A percentile compares a stretch with the other conserved stretches of the same genome.
Conservation (phyloP, 1,284 basidiomycete genomes). For the Heterobasidion irregulare region DNA sequence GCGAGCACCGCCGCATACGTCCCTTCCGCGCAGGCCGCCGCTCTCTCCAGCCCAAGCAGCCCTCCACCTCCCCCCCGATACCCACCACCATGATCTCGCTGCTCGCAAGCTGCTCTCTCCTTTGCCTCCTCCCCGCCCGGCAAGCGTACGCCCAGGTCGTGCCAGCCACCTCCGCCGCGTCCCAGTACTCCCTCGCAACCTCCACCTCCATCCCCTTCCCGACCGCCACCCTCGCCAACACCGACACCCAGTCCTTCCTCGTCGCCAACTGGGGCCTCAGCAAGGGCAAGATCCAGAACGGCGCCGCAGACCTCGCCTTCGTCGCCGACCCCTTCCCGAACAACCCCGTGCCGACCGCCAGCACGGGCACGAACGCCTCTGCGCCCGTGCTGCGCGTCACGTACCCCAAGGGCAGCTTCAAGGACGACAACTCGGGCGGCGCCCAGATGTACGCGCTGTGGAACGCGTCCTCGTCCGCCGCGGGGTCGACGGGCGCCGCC, state of each 20-base stretch:
- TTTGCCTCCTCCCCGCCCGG: not conserved
- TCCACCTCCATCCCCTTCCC: conserved; percentile 62
- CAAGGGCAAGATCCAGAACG: conserved; percentile 53
- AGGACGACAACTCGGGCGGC: conserved; percentile 48
- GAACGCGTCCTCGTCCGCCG: conserved; percentile 36
- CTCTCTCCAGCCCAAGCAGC: not conserved
- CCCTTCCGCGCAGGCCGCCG: not conserved
- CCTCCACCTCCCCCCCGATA: not conserved
- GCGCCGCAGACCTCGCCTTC: conserved; percentile 46
- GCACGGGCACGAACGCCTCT: conserved; percentile 17
- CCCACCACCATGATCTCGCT: not conserved
- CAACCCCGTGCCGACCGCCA: conserved; percentile 25
- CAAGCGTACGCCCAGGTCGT: not conserved
- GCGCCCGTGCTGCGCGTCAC: conserved; percentile 58
- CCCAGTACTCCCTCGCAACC: conserved; percentile 47
- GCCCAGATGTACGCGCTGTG: conserved; percentile 58
- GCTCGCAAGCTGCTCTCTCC: not conserved
- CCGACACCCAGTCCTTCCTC: conserved; percentile 45
- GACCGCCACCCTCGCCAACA: conserved; percentile 44
- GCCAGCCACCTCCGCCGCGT: conserved; percentile 33
- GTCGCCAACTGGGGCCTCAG: conserved; percentile 52
- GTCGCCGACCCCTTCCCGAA: conserved; percentile 59
- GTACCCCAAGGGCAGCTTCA: conserved; percentile 55
- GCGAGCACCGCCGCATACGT: no score
- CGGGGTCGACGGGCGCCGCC: conserved; percentile 31